These are phyloP conservation scores for Lodderomyces orthopsilosis DNA, from an alignment of 1,139 yeast species.

Conservation along the genomic window DNA sequence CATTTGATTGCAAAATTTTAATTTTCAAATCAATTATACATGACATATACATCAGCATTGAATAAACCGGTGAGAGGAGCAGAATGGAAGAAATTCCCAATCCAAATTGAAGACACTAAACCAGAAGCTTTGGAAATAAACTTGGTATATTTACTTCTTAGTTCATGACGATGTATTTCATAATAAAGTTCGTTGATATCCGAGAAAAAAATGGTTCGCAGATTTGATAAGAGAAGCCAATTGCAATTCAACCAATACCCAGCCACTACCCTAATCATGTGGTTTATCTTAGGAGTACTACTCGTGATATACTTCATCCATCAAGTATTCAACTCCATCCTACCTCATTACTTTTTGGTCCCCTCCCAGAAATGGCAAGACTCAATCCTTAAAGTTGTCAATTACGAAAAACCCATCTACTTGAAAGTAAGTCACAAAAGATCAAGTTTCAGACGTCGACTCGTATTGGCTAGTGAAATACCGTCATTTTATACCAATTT, in stretches of 20 bases:
- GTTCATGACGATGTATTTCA: no score
- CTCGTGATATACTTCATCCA: constrained; percentile 4
- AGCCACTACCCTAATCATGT: constrained; percentile 5
- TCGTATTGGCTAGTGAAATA: constrained; percentile 47
- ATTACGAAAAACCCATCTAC: constrained; percentile 35
- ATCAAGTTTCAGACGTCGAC: constrained; percentile 51
- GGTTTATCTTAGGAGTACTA: constrained; percentile 7
- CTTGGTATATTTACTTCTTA: no score
- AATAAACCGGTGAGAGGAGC: no score
- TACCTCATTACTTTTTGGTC: constrained; percentile 40
- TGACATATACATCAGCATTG: no score
- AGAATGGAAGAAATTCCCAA: no score
- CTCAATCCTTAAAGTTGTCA: constrained; percentile 32
- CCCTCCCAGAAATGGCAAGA: constrained; percentile 48
- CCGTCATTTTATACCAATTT: constrained; percentile 52
- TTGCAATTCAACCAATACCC: background rate
- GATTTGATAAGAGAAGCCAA: background rate
- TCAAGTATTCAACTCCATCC: constrained; percentile 19
- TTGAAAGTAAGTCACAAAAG: constrained; percentile 37
- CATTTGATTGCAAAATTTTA: constrained; percentile 1
- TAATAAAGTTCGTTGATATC: no score
- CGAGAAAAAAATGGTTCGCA: no score
- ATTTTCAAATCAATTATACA: no score
- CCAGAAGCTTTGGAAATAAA: no score
- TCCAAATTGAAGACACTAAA: no score